Percentiles rank a stretch among this genome's conserved stretches.
phyloP scores from a whole-genome alignment of 1,284 basidiomycete genomes.

The Ustilago lituana region DNA sequence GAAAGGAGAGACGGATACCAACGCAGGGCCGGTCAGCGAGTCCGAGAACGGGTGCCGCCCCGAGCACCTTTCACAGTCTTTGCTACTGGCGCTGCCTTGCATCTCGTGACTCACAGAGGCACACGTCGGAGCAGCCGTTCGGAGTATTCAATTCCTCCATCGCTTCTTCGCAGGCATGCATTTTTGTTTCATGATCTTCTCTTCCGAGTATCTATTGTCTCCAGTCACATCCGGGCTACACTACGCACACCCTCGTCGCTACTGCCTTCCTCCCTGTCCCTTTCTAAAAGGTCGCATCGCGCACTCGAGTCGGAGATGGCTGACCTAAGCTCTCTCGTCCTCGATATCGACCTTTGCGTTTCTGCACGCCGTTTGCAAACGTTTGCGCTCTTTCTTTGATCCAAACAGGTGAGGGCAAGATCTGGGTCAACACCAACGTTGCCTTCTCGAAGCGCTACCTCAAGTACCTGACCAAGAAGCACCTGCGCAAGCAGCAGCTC shows the following conservation, averaged over 20 bases:
- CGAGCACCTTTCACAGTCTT: too few relatives aligned
- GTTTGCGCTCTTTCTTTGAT: constrained; percentile 9
- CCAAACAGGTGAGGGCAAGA: constrained; percentile 67
- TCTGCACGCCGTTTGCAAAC: too few relatives aligned
- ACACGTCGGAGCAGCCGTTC: too few relatives aligned
- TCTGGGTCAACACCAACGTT: constrained; percentile 68
- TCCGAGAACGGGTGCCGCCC: too few relatives aligned
- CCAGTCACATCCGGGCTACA: neutral
- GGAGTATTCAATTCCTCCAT: too few relatives aligned
- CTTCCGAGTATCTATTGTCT: neutral
- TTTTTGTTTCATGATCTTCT: neutral
- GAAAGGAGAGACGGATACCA: too few relatives aligned
- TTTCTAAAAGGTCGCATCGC: constrained; percentile 23
- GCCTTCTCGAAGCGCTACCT: constrained; percentile 69
- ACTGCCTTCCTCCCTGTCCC: neutral
- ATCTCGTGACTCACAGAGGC: neutral
- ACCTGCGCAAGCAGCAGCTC: constrained; percentile 66
- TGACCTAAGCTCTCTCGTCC: constrained; percentile 53
- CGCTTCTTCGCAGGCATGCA: neutral
- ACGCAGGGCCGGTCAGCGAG: too few relatives aligned
- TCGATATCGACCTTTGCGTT: constrained; percentile 37
- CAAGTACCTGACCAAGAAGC: constrained; percentile 70
- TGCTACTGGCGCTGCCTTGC: neutral
- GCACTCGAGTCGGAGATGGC: constrained; percentile 51
- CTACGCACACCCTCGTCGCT: neutral